Evolutionary conservation across 2,329 filamentous ascomycete genomes (phyloP).

Genomic region (Trichophyton benhamiae): DNA sequence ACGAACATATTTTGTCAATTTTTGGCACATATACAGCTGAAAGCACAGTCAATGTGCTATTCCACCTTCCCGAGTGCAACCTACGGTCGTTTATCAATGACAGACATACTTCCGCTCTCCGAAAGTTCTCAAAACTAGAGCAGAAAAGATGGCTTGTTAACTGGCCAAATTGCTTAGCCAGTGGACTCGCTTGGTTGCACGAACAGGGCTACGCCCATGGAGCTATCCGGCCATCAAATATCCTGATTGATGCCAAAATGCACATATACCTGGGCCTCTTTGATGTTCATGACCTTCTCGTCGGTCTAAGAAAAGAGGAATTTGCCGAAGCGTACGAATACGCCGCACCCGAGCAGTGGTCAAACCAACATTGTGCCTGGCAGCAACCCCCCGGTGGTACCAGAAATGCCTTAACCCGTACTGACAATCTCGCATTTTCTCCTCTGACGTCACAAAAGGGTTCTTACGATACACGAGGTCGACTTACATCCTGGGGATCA

Average conservation of each 20-base stretch:
- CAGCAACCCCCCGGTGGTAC: neutral
- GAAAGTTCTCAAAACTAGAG: conserved; percentile 29
- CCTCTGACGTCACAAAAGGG: neutral
- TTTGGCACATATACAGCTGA: conserved; percentile 35
- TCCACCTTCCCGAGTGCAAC: conserved; percentile 31
- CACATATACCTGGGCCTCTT: conserved; percentile 47
- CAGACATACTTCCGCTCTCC: conserved; percentile 28
- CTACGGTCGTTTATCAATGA: conserved; percentile 34
- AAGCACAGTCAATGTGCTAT: conserved; percentile 32
- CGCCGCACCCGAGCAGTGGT: conserved; percentile 44
- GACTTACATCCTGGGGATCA: neutral
- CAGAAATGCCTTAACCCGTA: neutral
- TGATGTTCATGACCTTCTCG: conserved; percentile 43
- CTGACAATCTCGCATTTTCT: neutral
- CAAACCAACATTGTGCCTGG: conserved; percentile 14
- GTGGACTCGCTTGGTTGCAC: conserved; percentile 46
- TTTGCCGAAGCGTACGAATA: conserved; percentile 49
- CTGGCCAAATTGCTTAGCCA: conserved; percentile 41
- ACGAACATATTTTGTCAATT: conserved; percentile 34
- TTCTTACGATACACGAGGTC: neutral
- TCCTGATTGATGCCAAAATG: conserved; percentile 45
- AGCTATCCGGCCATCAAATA: conserved; percentile 48
- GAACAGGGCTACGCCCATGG: conserved; percentile 43
- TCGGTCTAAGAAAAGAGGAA: conserved; percentile 40
- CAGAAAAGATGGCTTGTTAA: conserved; percentile 32